These are phyloP conservation scores for Symbiodinium pilosum DNA, from an alignment of 73 alveolate species.

Conservation along the genomic window DNA sequence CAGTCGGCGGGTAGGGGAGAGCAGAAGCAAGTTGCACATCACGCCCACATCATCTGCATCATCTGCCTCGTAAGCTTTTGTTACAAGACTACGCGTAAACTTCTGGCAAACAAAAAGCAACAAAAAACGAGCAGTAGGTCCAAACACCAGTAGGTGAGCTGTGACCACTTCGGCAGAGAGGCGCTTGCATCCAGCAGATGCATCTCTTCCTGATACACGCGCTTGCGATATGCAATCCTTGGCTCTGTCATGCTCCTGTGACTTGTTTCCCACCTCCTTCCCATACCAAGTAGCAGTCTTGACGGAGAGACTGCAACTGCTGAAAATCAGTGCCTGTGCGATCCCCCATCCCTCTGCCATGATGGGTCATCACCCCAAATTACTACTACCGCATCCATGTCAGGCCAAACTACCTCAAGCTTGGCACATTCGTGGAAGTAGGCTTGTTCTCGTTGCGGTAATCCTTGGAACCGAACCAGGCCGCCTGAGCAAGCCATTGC, in stretches of 20 bases:
- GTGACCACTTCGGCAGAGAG: background rate
- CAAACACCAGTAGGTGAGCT: background rate
- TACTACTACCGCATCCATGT: too few relatives aligned
- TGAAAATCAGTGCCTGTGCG: too few relatives aligned
- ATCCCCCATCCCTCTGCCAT: too few relatives aligned
- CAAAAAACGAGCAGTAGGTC: background rate
- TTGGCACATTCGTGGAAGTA: slow-evolving; percentile 71
- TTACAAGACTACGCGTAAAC: too few relatives aligned
- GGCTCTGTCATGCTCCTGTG: background rate
- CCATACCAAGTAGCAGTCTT: too few relatives aligned
- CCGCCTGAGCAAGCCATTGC: slow-evolving; percentile 8
- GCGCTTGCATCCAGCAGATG: slow-evolving; percentile 34
- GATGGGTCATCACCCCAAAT: too few relatives aligned
- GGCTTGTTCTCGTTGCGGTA: slow-evolving; percentile 55
- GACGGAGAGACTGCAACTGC: too few relatives aligned
- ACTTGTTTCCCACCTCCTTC: too few relatives aligned
- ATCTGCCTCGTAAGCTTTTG: slow-evolving; percentile 24
- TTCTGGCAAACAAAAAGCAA: too few relatives aligned
- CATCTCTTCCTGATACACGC: slow-evolving; percentile 62
- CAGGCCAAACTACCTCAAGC: slow-evolving; percentile 3
- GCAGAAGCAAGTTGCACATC: slow-evolving; percentile 65
- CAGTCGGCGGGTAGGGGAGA: slow-evolving; percentile 57
- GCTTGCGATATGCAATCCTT: slow-evolving; percentile 64
- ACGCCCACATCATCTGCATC: slow-evolving; percentile 60
- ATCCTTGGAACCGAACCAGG: slow-evolving; percentile 51